Evolutionary conservation across 176 grass and related monocot species (phyloP), one percentile per base, ranked within the genome.

Genomic region (Eragrostis curvula): DNA sequence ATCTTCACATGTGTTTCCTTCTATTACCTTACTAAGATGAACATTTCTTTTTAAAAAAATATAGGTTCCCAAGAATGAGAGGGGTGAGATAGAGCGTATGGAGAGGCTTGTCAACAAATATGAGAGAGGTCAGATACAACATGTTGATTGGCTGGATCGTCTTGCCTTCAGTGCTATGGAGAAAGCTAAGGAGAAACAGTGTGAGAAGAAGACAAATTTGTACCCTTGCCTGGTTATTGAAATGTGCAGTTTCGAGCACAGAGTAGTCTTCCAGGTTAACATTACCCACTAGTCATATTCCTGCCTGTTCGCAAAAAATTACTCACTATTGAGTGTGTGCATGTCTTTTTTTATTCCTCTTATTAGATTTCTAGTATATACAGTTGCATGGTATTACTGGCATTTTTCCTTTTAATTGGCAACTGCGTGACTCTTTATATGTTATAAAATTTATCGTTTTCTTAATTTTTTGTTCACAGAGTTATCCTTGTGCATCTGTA

Each of bases 101-200:
- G 96, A 99, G 80, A 93, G 93, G 59, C 89, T 99, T 58, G 90
- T 93, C 48, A 99, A 99, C 91, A 99, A 94, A 63, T 93, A 99
- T 44, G 96, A 96, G 80, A 91, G 96, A 79, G 96, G 93, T 12
- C 96, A 96, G 79, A 94, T 96, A 87, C 96, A 93, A 1, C 90
- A 87, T 68, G 87, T 99, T 8, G 96, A 96, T 91, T 99, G 96
- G 93, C 77, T 99, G 24, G 96, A 99, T 81, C 92, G 91, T 71
- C 85, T 98, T 81, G 52, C 93, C 63, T 95, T 98, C 75, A 90
- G 90, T 81, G 84, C 96, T 40, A 70, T 95, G 48, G 93, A 98
- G 23, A 89, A 91, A 88, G 82, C 92, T 53, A 96, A 91, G 85
- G 93, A 95, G 68, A 98, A 87, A 77, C 83, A 90, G 63, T 80